Conservation (phyloP, 352 stramenopile species). For the Lagenidium sp. region DNA sequence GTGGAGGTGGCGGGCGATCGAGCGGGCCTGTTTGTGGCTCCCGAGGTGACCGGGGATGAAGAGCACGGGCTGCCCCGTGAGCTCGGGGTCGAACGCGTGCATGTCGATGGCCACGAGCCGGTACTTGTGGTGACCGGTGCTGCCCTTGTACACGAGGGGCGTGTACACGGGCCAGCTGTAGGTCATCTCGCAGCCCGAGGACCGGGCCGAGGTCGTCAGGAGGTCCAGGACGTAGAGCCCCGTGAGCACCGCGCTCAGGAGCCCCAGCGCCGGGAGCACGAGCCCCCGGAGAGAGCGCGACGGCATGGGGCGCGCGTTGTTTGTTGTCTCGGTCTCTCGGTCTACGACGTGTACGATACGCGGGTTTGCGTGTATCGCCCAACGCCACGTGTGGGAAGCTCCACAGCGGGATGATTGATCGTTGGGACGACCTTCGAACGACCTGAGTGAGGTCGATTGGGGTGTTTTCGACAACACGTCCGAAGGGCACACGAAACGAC, state of each 20-base stretch:
- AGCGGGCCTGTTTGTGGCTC: conserved; percentile 82
- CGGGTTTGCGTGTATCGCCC: too few relatives aligned
- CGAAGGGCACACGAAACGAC: too few relatives aligned
- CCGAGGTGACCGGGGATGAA: conserved; percentile 78
- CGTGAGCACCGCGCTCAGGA: conserved; percentile 20
- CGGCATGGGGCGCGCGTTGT: too few relatives aligned
- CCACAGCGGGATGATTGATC: too few relatives aligned
- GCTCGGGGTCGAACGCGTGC: conserved; percentile 28
- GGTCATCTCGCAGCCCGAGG: conserved; percentile 74
- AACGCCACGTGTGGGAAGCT: too few relatives aligned
- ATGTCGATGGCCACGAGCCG: conserved; percentile 58
- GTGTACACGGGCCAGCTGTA: conserved; percentile 82
- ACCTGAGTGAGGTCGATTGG: too few relatives aligned
- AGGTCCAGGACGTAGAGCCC: conserved; percentile 37
- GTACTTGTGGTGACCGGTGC: conserved; percentile 49
- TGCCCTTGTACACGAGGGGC: conserved; percentile 21
- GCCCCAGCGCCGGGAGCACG: conserved; percentile 42
- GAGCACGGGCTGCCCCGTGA: conserved; percentile 66
- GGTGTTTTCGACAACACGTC: too few relatives aligned
- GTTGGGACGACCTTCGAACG: too few relatives aligned
- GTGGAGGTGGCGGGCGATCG: conserved; percentile 59
- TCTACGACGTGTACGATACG: too few relatives aligned
- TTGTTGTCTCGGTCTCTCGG: too few relatives aligned
- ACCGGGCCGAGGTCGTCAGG: conserved; percentile 13
- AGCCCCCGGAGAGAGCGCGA: conserved; percentile 9